Conservation (phyloP, 176 grass and related monocot genomes). For the bread wheat (Triticum aestivum) region IWGSC_CS_RefSeq_v2.1 NC_057814.1:620626061-620626560, state of each 20-base stretch:
- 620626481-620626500: too few relatives aligned
- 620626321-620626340: not conserved
- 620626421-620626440: too few relatives aligned
- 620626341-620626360: not conserved
- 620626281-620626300: not conserved
- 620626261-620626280: not conserved
- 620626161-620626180: constrained; percentile 39
- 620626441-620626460: too few relatives aligned
- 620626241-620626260: not conserved
- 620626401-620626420: not conserved
- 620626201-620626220: constrained; percentile 23
- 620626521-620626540: not conserved
- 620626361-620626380: not conserved
- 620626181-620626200: constrained; percentile 24
- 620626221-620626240: constrained; percentile 29
- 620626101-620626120: not conserved
- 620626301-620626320: not conserved
- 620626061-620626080: not conserved
- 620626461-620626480: too few relatives aligned
- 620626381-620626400: not conserved
- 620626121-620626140: not conserved
- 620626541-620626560: too few relatives aligned
- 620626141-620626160: constrained; percentile 28
- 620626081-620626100: not conserved
- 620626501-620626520: not conserved